phyloP scores from a whole-genome alignment of 495 filamentous ascomycete species.

The Cryomyces minteri region DNA sequence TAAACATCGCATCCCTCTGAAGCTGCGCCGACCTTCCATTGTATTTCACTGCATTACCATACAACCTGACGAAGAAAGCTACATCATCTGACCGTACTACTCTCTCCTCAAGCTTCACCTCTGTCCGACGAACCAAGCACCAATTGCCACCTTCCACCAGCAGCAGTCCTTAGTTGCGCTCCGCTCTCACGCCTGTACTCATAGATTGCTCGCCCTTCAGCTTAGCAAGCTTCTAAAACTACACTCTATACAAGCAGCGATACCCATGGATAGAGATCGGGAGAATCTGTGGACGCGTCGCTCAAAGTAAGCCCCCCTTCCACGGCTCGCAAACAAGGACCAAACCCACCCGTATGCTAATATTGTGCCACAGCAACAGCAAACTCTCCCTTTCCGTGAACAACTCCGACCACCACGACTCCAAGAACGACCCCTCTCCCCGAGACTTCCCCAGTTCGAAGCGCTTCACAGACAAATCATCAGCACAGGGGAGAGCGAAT shows the following conservation, averaged over 20 bases:
- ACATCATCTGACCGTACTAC: background rate
- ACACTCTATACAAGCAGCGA: too few species aligned
- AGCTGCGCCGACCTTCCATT: too few species aligned
- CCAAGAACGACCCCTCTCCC: conserved; percentile 42
- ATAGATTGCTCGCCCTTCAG: too few species aligned
- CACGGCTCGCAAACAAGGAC: background rate
- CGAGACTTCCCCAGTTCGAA: conserved; percentile 45
- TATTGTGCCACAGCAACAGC: conserved; percentile 36
- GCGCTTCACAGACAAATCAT: conserved; percentile 57
- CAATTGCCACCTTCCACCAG: too few species aligned
- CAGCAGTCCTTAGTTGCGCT: too few species aligned
- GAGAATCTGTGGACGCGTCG: conserved; percentile 78
- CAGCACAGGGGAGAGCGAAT: conserved; percentile 65
- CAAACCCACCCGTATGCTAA: background rate
- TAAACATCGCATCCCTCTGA: too few species aligned
- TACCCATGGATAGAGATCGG: conserved; percentile 35
- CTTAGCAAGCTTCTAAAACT: too few species aligned
- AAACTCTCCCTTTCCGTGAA: conserved; percentile 81
- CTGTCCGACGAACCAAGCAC: too few species aligned
- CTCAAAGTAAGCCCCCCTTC: conserved; percentile 51
- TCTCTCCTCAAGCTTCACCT: background rate
- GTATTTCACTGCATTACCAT: too few species aligned
- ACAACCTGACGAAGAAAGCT: too few species aligned
- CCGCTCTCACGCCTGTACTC: too few species aligned
- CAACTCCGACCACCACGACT: conserved; percentile 34